Evolutionary conservation across 2,329 filamentous ascomycete genomes (phyloP).

Genomic region (Fonsecaea erecta): DNA sequence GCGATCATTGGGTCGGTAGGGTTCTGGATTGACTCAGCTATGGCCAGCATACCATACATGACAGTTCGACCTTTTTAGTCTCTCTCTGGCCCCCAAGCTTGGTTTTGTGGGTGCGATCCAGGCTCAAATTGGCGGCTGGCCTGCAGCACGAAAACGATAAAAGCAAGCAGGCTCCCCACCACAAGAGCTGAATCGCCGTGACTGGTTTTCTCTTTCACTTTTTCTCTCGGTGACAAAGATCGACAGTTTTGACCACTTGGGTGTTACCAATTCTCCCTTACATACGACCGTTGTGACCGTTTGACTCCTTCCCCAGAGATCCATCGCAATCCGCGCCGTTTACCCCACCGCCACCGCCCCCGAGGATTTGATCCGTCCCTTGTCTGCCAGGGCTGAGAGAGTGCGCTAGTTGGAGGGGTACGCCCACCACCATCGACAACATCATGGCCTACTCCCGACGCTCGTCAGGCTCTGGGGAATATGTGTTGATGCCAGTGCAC

Average conservation of each 20-base stretch:
- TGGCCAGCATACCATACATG: slow-evolving; percentile 12
- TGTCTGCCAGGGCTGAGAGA: slow-evolving; percentile 15
- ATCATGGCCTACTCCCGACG: slow-evolving; percentile 26
- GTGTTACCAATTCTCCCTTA: too few species aligned
- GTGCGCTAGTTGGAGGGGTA: slow-evolving; percentile 19
- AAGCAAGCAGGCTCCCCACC: slow-evolving; percentile 25
- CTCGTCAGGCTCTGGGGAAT: slow-evolving; percentile 29
- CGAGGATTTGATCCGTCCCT: slow-evolving; percentile 7
- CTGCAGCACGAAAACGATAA: slow-evolving; percentile 27
- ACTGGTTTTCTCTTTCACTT: slow-evolving; percentile 11
- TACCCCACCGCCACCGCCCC: slow-evolving; percentile 26
- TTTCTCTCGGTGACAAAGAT: neutral
- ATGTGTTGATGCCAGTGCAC: slow-evolving; percentile 34
- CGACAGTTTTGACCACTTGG: too few species aligned
- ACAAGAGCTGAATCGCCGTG: slow-evolving; percentile 23
- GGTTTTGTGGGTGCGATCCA: slow-evolving; percentile 21
- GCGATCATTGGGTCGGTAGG: slow-evolving; percentile 4
- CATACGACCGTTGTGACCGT: slow-evolving; percentile 2
- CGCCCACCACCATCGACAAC: neutral
- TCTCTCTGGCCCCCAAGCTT: slow-evolving; percentile 15
- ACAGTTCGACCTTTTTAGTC: slow-evolving; percentile 6
- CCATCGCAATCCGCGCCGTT: slow-evolving; percentile 2
- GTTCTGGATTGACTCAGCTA: slow-evolving; percentile 11
- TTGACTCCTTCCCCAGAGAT: slow-evolving; percentile 1
- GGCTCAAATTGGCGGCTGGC: slow-evolving; percentile 14